Evolutionary conservation across 192 early-diverging fungal genomes (phyloP).

Genomic region (Mortierella alpina): DNA sequence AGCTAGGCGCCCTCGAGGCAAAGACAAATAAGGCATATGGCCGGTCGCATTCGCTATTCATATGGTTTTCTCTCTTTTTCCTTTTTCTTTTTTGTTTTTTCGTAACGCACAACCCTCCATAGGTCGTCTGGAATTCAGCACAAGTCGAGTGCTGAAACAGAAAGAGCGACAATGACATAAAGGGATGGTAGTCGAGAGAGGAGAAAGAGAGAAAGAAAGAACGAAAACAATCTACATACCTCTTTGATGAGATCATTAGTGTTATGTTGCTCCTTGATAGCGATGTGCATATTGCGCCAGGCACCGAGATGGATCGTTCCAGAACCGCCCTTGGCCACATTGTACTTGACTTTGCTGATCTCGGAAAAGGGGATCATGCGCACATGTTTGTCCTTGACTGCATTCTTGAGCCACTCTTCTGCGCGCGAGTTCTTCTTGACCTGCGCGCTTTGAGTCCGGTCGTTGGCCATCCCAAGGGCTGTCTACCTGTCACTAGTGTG

Average conservation of each 20-base stretch:
- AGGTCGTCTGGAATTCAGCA: too few species aligned
- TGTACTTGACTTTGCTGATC: slow-evolving; percentile 56
- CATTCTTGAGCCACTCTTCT: slow-evolving; percentile 53
- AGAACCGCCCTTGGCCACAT: slow-evolving; percentile 51
- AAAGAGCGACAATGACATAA: not conserved
- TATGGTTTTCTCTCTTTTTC: too few species aligned
- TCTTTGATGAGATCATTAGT: slow-evolving; percentile 56
- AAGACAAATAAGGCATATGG: too few species aligned
- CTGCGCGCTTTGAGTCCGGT: slow-evolving; percentile 44
- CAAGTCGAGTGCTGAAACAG: not conserved
- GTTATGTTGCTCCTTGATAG: slow-evolving; percentile 54
- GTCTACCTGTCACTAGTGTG: not conserved
- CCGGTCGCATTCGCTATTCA: too few species aligned
- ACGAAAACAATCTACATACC: slow-evolving; percentile 13
- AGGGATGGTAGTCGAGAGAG: not conserved
- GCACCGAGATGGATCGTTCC: slow-evolving; percentile 54
- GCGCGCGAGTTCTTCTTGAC: slow-evolving; percentile 50
- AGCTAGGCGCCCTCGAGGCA: too few species aligned
- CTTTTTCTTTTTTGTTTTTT: too few species aligned
- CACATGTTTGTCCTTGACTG: slow-evolving; percentile 53
- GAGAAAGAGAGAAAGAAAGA: not conserved
- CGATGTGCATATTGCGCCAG: slow-evolving; percentile 54
- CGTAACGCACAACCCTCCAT: too few species aligned
- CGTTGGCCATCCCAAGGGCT: slow-evolving; percentile 32
- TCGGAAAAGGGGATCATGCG: slow-evolving; percentile 54